Evolutionary conservation across 1,284 basidiomycete species (phyloP), one percentile per base, ranked within the genome.

Genomic region (Cerrena zonata): DNA sequence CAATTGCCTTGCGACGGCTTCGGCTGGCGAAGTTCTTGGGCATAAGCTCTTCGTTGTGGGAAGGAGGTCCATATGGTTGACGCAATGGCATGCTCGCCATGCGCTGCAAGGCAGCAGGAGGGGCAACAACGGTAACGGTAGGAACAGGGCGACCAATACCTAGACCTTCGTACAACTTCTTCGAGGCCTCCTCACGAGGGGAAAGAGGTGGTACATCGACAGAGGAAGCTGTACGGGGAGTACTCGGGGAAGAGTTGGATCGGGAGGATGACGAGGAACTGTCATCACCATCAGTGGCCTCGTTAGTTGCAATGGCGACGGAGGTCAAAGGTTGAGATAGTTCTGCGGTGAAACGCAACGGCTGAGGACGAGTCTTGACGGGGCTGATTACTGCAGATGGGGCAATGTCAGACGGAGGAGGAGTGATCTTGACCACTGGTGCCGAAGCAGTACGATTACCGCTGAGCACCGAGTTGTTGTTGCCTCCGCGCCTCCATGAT

Each of bases 21-120:
- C 89, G 79, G 21, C 82, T 81, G 15, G 91, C 90, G 71, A 94
- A 94, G 70, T 94, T 94, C 76, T 87, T 88, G 44, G 86, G 81
- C n/a, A 85, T 84, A 39, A 94, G 79, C 65, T 93, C 91, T 61
- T 91, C 89, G 52, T 82, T 79, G 64, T 86, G 87, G 23, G 87
- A 87, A 49, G 91, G 91, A 51, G 91, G 91, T 57, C 91, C 91
- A 53, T 80, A 79, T 56, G 91, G 91, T 74, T 93, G 91, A 68
- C 91, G 83, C 47, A 82, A 74, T 44, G 87, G 83, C 61, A 82
- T 79, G 65, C 81, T 84, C 53, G 74, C 73, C 69, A 82, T 65
- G 70, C 80, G 79, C 72, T 80, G 74, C 41, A 65, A 62, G 23
- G 61, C 59, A 48, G 60, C 58, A 49, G 61, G 58, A 5, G 61